phyloP scores from a whole-genome alignment of 106 monocot genomes.

The Dactylorhiza incarnata region DNA sequence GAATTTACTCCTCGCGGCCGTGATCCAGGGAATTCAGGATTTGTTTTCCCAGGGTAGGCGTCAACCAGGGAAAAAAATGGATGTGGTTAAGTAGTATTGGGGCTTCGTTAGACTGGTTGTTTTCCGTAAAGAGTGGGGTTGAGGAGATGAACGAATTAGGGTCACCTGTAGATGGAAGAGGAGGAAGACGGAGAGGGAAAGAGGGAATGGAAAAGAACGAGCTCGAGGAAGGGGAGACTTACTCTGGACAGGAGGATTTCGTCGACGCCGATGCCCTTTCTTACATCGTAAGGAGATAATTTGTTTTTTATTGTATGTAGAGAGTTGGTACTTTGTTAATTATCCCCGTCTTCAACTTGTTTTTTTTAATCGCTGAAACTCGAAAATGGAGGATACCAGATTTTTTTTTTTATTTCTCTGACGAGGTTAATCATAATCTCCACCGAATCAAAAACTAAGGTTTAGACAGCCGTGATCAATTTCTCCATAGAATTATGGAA shows the following conservation, averaged over 20 bases:
- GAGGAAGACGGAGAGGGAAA: not conserved
- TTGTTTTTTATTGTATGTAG: not conserved
- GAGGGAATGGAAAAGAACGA: conserved; percentile 54
- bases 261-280: conserved; percentile 58
- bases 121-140: conserved; percentile 30
- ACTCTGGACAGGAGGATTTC: conserved; percentile 27
- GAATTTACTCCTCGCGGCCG: too few species aligned
- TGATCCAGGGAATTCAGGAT: too few species aligned
- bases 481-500: too few species aligned
- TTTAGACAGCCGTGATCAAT: too few species aligned
- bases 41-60: too few species aligned
- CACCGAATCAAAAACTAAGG: too few species aligned
- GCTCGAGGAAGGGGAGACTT: conserved; percentile 66
- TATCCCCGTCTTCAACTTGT: too few species aligned
- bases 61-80: not conserved
- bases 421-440: too few species aligned
- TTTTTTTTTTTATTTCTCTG: too few species aligned
- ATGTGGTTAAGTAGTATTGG: not conserved
- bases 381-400: too few species aligned
- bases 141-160: conserved; percentile 34
- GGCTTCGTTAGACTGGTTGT: conserved; percentile 26
- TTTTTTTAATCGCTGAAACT: too few species aligned
- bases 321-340: too few species aligned
- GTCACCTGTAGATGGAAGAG: conserved; percentile 16
- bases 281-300: conserved; percentile 56